Evolutionary conservation across 225 moss, liverwort and hornwort genomes (phyloP), one percentile per base, ranked within the genome.

Genomic region (Ulota crispa): DNA sequence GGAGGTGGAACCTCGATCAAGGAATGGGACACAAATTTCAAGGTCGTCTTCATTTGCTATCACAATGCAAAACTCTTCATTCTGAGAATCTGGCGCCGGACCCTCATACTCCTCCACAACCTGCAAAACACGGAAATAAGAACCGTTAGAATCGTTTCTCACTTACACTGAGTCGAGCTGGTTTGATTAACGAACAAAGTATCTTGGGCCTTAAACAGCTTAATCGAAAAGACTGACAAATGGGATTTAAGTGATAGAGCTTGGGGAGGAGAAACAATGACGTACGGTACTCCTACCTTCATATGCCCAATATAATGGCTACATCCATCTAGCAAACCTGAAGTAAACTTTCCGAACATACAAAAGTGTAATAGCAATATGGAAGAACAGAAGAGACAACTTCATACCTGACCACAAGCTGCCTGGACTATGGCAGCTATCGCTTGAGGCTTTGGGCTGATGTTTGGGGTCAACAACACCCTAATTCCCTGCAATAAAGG

Each of bases 401-500:
- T 84, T 68, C 27, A 78, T 59, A 95, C 97, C 95, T 95, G 90
- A 24, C 97, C 97, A 84, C 97, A 93, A 76, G 93, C 95, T 76
- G 92, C 92, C 75, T 86, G 91, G 32, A 97, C 91, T 82, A 97
- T 92, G 60, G 88, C 88, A 80, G 90, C 95, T 78, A 97, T 92
- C 78, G 95, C 89, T 56, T 92, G 88, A 59, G 93, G 95, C 84
- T 90, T 90, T 9, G 97, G 97, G 63, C 84, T 92, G 82, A 95
- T 93, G 43, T 91, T 90, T 67, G 93, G 90, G 6, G 95, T 92
- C 61, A 97, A 88, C 47, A 90, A 87, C 73, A 97, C 93, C 85
- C 92, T 86, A n/a, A 95, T 77, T 78, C 91, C 97, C 89, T 93
- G 95, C 83, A 97, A 78, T 55, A 97, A 86, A 78, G 93, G 93